Percentiles rank a stretch among this genome's conserved stretches.
Conservation (phyloP, 2,329 filamentous ascomycete genomes). For the Lachnellula occidentalis region DNA sequence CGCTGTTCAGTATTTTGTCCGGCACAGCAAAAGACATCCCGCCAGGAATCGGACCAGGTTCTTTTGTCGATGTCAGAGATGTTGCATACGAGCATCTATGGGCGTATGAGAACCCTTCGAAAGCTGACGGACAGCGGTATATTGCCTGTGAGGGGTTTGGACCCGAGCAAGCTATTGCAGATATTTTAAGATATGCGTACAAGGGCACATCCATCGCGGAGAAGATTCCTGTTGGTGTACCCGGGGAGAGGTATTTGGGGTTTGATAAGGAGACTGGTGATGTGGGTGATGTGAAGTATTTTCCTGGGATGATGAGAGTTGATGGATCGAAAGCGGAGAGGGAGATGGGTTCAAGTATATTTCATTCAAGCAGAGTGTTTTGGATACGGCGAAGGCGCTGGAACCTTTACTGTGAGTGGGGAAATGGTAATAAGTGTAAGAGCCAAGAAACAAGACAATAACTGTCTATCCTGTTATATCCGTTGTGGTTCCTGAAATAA, state of each 20-base stretch:
- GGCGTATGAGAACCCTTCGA: slow-evolving; percentile 32
- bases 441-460: too few relatives aligned
- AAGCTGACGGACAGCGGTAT: slow-evolving; percentile 38
- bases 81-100: slow-evolving; percentile 38
- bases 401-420: slow-evolving; percentile 15
- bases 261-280: slow-evolving; percentile 21
- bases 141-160: slow-evolving; percentile 32
- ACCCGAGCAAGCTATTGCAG: slow-evolving; percentile 35
- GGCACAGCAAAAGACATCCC: slow-evolving; percentile 28
- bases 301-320: slow-evolving; percentile 17
- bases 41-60: slow-evolving; percentile 23
- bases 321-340: slow-evolving; percentile 27
- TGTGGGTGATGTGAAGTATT: slow-evolving; percentile 13
- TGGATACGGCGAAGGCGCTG: slow-evolving; percentile 34
- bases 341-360: slow-evolving; percentile 27
- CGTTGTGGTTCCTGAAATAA: too few relatives aligned
- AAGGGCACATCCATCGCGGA: slow-evolving; percentile 28
- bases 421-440: too few relatives aligned
- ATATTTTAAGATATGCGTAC: slow-evolving; percentile 37
- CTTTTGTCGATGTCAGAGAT: slow-evolving; percentile 40
- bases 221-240: slow-evolving; percentile 34
- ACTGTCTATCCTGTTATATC: too few relatives aligned
- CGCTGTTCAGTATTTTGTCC: slow-evolving; percentile 33
- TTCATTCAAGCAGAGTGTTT: slow-evolving; percentile 23
- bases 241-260: slow-evolving; percentile 36